phyloP scores from a whole-genome alignment of 768 basidiomycete species.

The Tricholoma hemisulphureum region DNA sequence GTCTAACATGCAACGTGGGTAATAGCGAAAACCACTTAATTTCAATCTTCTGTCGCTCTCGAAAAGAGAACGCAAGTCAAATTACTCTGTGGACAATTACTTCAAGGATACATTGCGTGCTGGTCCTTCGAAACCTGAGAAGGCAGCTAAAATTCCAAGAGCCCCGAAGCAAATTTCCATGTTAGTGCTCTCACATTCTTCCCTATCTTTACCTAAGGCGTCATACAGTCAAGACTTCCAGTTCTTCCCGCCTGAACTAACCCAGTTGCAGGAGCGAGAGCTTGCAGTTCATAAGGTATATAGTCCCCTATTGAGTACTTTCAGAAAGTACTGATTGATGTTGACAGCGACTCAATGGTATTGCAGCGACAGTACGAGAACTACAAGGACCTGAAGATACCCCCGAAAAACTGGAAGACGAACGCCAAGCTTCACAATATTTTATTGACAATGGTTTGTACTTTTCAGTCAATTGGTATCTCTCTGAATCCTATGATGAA shows the following conservation, averaged over 20 bases:
- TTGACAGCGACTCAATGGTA: constrained; percentile 60
- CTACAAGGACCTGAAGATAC: constrained; percentile 70
- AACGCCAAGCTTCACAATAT: constrained; percentile 75
- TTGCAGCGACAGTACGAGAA: constrained; percentile 63
- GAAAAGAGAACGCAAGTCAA: constrained; percentile 90
- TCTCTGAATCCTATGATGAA: background rate
- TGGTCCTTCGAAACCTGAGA: constrained; percentile 75
- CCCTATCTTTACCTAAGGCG: constrained; percentile 3
- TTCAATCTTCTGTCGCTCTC: constrained; percentile 82
- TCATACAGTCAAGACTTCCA: constrained; percentile 85
- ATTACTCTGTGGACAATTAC: constrained; percentile 94
- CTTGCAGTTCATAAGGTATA: constrained; percentile 73
- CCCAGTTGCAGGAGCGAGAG: constrained; percentile 84
- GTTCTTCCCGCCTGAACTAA: constrained; percentile 84
- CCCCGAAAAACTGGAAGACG: constrained; percentile 80
- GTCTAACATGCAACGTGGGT: background rate
- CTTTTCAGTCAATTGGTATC: background rate
- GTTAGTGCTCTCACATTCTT: constrained; percentile 43
- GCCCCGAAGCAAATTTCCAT: constrained; percentile 86
- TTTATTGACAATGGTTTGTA: constrained; percentile 78
- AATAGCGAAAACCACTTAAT: constrained; percentile 64
- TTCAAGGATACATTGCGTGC: constrained; percentile 89
- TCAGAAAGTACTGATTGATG: constrained; percentile 1
- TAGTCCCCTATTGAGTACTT: background rate
- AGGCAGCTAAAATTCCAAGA: constrained; percentile 77